A percentile compares a stretch with the other conserved stretches of the same genome.
These are phyloP conservation scores for Plasmodium blacklocki DNA, from an alignment of 169 alveolate genomes.

Conservation along the genomic window DNA sequence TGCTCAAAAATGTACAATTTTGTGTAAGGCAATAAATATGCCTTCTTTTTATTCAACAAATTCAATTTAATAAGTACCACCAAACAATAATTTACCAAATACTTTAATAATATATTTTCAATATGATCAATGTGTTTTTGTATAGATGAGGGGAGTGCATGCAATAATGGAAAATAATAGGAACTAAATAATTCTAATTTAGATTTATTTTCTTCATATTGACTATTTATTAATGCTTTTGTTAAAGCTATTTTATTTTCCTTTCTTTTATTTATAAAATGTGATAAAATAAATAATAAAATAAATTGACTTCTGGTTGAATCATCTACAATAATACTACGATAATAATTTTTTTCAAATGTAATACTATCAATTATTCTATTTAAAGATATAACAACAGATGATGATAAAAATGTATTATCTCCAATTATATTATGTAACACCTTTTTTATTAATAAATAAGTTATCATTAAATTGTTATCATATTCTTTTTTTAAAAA, in stretches of 20 bases:
- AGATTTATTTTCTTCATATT: constrained; percentile 8
- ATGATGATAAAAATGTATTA: constrained; percentile 22
- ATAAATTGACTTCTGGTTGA: constrained; percentile 51
- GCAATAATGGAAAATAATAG: constrained; percentile 59
- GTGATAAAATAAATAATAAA: constrained; percentile 56
- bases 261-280: constrained; percentile 65
- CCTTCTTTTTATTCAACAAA: constrained; percentile 37
- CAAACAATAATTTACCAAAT: constrained; percentile 40
- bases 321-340: constrained; percentile 53
- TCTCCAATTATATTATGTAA: constrained; percentile 62
- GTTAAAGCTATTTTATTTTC: constrained; percentile 72
- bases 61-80: constrained; percentile 33
- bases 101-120: constrained; percentile 34
- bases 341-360: constrained; percentile 68
- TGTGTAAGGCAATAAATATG: constrained; percentile 62
- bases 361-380: constrained; percentile 56
- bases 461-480: constrained; percentile 78
- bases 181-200: constrained; percentile 55
- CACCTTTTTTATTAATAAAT: constrained; percentile 55
- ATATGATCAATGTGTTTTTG: constrained; percentile 43
- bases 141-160: constrained; percentile 33
- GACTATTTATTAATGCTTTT: constrained; percentile 42
- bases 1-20: constrained; percentile 65
- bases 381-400: constrained; percentile 27
- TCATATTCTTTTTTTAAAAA: constrained; percentile 80